These are phyloP conservation scores for Kluyveromyces aestuarii DNA, from an alignment of 805 yeast species.

Conservation along the genomic window DNA sequence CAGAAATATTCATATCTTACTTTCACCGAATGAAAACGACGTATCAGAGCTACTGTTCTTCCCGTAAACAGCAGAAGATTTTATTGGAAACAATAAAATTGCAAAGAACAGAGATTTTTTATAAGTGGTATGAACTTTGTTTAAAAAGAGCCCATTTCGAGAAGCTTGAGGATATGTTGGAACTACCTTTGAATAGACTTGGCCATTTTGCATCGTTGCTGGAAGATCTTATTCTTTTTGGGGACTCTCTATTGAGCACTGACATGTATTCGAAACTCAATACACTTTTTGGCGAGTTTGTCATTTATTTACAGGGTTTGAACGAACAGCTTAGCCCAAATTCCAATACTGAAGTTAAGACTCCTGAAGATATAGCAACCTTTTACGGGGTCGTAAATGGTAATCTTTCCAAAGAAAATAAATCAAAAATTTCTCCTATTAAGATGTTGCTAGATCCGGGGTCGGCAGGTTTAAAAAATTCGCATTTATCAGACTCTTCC, in stretches of 20 bases:
- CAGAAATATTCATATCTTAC: slow-evolving; percentile 23
- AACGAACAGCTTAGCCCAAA: background rate
- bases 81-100: slow-evolving; percentile 14
- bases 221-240: background rate
- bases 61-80: slow-evolving; percentile 25
- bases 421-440: background rate
- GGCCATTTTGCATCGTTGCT: slow-evolving; percentile 16
- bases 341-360: background rate
- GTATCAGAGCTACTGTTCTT: slow-evolving; percentile 26
- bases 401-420: background rate
- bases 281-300: background rate
- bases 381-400: background rate
- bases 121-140: slow-evolving; percentile 30
- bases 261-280: background rate
- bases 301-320: background rate
- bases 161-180: slow-evolving; percentile 25
- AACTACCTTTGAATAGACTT: slow-evolving; percentile 27
- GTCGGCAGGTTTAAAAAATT: background rate
- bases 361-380: background rate
- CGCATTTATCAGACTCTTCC: slow-evolving; percentile 2
- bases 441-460: background rate
- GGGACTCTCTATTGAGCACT: background rate
- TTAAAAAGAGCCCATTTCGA: slow-evolving; percentile 19
- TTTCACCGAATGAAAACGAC: slow-evolving; percentile 28
- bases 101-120: slow-evolving; percentile 12